Evolutionary conservation across 805 yeast species (phyloP).

Genomic region (Lipomyces mesembrius): DNA sequence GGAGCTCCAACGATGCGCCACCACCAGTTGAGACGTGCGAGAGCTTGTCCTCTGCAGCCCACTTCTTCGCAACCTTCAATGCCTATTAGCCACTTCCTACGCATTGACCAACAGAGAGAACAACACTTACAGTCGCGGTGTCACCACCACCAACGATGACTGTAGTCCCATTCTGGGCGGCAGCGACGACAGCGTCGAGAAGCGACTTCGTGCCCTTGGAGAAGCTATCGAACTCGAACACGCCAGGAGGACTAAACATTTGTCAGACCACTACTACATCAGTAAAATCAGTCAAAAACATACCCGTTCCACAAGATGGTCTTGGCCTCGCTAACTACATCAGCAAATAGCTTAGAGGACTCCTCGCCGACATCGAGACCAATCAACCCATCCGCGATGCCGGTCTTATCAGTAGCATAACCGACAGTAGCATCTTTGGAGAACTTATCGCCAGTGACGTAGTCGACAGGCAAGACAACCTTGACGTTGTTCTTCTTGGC

Average conservation of each 20-base stretch:
- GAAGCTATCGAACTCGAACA: conserved; percentile 93
- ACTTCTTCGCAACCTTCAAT: conserved; percentile 79
- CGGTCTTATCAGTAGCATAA: conserved; percentile 82
- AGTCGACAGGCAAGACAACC: conserved; percentile 92
- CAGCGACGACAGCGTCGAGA: conserved; percentile 84
- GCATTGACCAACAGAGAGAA: neutral
- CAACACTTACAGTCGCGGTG: conserved; percentile 77
- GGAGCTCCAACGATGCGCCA: conserved; percentile 98
- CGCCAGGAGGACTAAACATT: conserved; percentile 82
- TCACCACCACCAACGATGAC: conserved; percentile 99
- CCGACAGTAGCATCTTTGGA: conserved; percentile 87
- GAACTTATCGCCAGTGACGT: conserved; percentile 93
- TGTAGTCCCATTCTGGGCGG: conserved; percentile 88
- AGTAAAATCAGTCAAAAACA: neutral
- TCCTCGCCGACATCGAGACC: conserved; percentile 97
- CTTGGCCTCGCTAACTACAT: conserved; percentile 87
- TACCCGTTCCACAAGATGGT: conserved; percentile 98
- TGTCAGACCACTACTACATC: neutral
- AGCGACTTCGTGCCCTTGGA: conserved; percentile 89
- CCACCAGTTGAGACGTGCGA: conserved; percentile 99
- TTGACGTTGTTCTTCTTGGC: conserved; percentile 96
- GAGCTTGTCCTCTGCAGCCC: conserved; percentile 92
- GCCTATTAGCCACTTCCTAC: conserved; percentile 43
- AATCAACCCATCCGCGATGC: conserved; percentile 94
- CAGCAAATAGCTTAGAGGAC: conserved; percentile 76